Base-by-base conservation (phyloP, 371 early-diverging fungal species). In the Mucor lusitanicus region DNA sequence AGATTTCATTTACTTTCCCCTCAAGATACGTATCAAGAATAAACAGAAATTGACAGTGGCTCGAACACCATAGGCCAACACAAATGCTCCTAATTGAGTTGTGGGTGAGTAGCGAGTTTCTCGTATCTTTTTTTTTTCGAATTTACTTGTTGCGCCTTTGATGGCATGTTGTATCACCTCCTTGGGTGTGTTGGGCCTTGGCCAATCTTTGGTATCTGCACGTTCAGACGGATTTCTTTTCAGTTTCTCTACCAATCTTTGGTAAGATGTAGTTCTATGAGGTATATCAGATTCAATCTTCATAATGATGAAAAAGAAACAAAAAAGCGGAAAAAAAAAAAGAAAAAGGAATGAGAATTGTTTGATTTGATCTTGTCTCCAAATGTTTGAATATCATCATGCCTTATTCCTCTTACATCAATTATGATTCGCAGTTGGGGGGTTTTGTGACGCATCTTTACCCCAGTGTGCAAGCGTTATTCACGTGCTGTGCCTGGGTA, bases 31-130 rank as follows among this genome's bases (percentile, higher is more conserved):
- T 42, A 83, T 57, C 21, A 86, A 60, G 61, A 79, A 78, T 27
- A 86, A 70, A 60, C 81, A 81, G 17, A 86, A 75, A 58, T 79
- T 84, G 59, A 86, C 78, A 56, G 81, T 76, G 12, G 75, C 83
- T 61, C 84, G 70, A 19, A 83, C 74, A 44, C 81, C 81, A 69
- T 81, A 81, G 3, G 83, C 86, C 62, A 84, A 57, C 15, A 79
- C 19, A 64, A 83, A 86, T 8, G 84, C 72, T 56, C 81, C 86
- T 85, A 71, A 28, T 50, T 50, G 25, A 50, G 50, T 25, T 50
- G 30, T 30, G 23, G 25, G 50, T 8, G 23, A 50, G 50, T 8
- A 50, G 23, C 13, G 21, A 50, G 25, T 1, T 11, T 50, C 9
- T 25, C 11, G 12, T 23, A 7, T 50, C 46, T 19, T 46, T 33